Evolutionary conservation across 192 early-diverging fungal species (phyloP).

Genomic region (Haplosporangium gracile): DNA sequence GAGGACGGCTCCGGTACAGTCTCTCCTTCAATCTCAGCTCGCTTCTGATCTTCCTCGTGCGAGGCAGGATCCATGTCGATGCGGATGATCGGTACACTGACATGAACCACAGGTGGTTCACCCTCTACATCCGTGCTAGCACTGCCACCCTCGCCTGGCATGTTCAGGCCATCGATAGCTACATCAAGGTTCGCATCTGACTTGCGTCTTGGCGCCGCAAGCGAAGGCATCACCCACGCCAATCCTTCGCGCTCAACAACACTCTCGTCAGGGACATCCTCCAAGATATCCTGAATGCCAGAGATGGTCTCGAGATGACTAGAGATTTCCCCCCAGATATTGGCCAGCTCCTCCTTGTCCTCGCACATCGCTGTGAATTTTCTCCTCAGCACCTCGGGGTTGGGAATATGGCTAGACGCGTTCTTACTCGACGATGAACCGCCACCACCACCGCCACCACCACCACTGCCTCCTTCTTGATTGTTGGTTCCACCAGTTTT

Average conservation of each 20-base stretch:
- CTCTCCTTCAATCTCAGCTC: not conserved
- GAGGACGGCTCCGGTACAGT: not conserved
- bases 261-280: constrained; percentile 50
- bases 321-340: constrained; percentile 73
- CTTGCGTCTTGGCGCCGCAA: constrained; percentile 38
- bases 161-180: not conserved
- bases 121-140: not conserved
- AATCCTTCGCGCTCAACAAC: constrained; percentile 39
- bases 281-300: constrained; percentile 52
- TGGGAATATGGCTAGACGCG: constrained; percentile 40
- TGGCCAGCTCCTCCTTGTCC: constrained; percentile 66
- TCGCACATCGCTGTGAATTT: constrained; percentile 75
- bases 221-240: constrained; percentile 36
- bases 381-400: constrained; percentile 70
- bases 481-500: constrained; percentile 23
- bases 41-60: constrained; percentile 20
- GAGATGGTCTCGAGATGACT: constrained; percentile 47
- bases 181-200: constrained; percentile 24
- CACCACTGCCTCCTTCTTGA: constrained; percentile 16
- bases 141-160: not conserved
- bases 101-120: no score
- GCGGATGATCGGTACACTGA: constrained; percentile 43
- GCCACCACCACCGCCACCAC: constrained; percentile 26
- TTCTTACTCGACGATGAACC: constrained; percentile 36
- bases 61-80: constrained; percentile 47